Percentiles rank a stretch among this genome's conserved stretches.
Conservation (phyloP, 495 filamentous ascomycete species). For the Tuber borchii region DNA sequence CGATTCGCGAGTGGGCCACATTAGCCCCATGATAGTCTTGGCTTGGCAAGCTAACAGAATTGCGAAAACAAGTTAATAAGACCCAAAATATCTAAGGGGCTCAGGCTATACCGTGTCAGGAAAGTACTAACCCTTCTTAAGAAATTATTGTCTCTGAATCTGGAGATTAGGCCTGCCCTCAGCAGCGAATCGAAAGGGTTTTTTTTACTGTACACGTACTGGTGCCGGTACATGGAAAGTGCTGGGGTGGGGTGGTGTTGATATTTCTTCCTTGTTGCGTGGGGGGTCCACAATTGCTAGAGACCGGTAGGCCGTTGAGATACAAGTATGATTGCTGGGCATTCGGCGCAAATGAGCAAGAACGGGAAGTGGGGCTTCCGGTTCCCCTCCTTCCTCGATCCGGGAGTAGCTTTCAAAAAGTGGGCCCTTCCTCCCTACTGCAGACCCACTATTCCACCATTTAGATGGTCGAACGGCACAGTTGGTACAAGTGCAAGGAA, state of each 20-base stretch:
- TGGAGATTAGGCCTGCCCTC: too few relatives aligned
- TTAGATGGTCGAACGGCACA: background rate
- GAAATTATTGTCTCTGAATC: too few relatives aligned
- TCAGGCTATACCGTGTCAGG: too few relatives aligned
- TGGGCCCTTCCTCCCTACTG: background rate
- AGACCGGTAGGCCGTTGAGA: background rate
- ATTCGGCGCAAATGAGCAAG: background rate
- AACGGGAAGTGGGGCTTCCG: background rate
- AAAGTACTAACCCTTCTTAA: too few relatives aligned
- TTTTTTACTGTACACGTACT: too few relatives aligned
- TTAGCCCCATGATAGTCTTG: too few relatives aligned
- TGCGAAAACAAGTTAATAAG: too few relatives aligned
- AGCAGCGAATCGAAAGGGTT: too few relatives aligned
- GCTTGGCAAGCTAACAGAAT: too few relatives aligned
- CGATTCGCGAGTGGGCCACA: too few relatives aligned
- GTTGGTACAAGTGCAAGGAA: background rate
- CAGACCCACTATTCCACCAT: background rate
- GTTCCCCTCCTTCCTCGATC: background rate
- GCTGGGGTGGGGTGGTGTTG: background rate
- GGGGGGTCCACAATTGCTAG: background rate
- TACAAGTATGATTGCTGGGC: background rate
- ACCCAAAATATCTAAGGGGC: too few relatives aligned
- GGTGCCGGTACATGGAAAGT: background rate
- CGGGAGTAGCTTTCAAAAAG: background rate
- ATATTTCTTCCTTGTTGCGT: background rate